Conservation (phyloP, 192 early-diverging fungal species). For the Allomyces javanicus region DNA sequence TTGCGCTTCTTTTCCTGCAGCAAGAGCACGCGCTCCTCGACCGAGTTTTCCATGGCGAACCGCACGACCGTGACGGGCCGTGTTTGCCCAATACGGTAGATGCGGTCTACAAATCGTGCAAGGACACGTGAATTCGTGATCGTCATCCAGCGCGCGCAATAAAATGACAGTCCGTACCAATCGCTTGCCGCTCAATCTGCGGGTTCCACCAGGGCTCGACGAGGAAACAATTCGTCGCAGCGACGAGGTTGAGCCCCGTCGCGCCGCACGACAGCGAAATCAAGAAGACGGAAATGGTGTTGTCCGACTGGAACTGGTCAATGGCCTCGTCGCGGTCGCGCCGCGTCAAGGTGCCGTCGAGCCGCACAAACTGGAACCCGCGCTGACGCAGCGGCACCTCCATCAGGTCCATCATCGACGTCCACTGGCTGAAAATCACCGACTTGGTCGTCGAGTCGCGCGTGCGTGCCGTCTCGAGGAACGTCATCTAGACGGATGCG, state of each 20-base stretch:
- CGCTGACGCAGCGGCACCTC: conserved; percentile 6
- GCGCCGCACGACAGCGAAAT: conserved; percentile 8
- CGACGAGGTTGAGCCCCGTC: conserved; percentile 24
- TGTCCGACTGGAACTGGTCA: conserved; percentile 6
- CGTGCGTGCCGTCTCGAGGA: not conserved
- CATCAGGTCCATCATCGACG: conserved; percentile 19
- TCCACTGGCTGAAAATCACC: conserved; percentile 1
- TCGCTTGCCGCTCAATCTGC: conserved; percentile 16
- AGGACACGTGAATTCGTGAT: not conserved
- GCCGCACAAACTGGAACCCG: conserved; percentile 13
- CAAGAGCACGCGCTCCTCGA: conserved; percentile 6
- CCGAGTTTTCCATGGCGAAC: conserved; percentile 13
- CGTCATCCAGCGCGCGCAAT: not conserved
- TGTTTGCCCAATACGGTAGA: conserved; percentile 27
- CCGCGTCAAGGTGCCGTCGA: conserved; percentile 22
- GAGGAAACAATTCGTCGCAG: conserved; percentile 14
- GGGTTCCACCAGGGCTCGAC: conserved; percentile 33
- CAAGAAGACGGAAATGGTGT: conserved; percentile 5
- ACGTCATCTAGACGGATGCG: not conserved
- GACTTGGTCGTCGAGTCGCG: not conserved
- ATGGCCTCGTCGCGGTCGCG: conserved; percentile 5
- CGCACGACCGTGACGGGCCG: conserved; percentile 16
- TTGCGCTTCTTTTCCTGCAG: conserved; percentile 7
- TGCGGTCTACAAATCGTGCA: conserved; percentile 15
- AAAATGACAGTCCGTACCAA: not conserved